Base-by-base conservation (phyloP, 495 filamentous ascomycete genomes). In the Tirmania nivea region DNA sequence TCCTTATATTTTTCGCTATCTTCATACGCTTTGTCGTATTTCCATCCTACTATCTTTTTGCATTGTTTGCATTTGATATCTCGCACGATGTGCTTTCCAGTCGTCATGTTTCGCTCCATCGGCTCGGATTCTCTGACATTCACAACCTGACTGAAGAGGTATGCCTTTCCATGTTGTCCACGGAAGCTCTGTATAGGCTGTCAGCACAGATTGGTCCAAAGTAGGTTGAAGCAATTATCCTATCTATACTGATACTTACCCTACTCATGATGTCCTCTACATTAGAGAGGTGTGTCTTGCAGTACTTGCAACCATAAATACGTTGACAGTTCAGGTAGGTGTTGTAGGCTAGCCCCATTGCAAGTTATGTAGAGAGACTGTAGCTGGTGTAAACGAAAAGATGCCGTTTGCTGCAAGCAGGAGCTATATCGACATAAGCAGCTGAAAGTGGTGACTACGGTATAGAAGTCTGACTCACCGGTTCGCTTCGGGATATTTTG, bases 21-120 rank as follows among this genome's bases (percentile, higher is more conserved):
- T 75, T 97, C 90, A 63, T 80, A 95, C 34, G 90, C 90, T 69
- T 92, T 92, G 68, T 97, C 90, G 69, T 97, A 97, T 70, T 94
- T 97, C 90, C 90, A 97, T 21, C 90, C 90, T 52, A 97, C 90
- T 50, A 80, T 83, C 65, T 84, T 80, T 59, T 79, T 80, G 78
- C 90, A 97, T 69, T 89, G 81, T 52, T 79, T 72, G 69, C 90
- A 97, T 42, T 67, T 67, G 60, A 97, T 94, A 67, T 97, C 90
- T 49, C 92, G 79, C 45, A 97, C 90, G 35, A 95, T 73, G 66
- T 97, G 90, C 36, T 82, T 74, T 49, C 90, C 90, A 2, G 90
- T 97, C n/a, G 92, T 97, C 90, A 97, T 97, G 74, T 80, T 93
- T 57, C 90, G 86, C 69, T 97, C 92, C 53, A 75, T 77, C 11